Conservation (phyloP, 495 filamentous ascomycete species). For the Tuber melanosporum region DNA sequence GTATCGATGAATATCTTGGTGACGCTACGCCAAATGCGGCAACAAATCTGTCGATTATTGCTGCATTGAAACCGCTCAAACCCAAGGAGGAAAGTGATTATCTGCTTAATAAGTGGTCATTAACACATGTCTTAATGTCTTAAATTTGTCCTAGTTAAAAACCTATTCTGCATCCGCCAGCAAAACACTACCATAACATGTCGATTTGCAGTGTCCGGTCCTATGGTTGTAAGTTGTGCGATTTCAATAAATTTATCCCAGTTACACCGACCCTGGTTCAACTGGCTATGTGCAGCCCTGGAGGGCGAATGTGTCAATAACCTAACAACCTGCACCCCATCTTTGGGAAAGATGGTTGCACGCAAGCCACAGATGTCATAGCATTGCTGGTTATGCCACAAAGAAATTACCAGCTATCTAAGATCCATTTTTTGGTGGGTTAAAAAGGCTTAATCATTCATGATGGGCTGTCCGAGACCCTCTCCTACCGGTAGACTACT, state of each 20-base stretch:
- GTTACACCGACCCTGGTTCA: too few relatives aligned
- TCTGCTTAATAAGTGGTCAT: background rate
- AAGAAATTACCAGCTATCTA: background rate
- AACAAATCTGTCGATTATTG: background rate
- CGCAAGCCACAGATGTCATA: background rate
- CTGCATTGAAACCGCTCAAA: background rate
- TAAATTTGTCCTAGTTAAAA: too few relatives aligned
- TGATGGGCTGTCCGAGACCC: background rate
- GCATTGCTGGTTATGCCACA: background rate
- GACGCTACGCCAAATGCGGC: background rate
- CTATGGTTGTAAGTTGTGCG: too few relatives aligned
- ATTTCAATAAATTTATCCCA: too few relatives aligned
- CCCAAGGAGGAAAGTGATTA: background rate
- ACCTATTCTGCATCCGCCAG: too few relatives aligned
- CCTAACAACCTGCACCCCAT: background rate
- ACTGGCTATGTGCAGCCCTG: too few relatives aligned
- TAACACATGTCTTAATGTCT: background rate
- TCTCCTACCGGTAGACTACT: background rate
- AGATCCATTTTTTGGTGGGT: background rate
- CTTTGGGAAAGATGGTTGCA: background rate
- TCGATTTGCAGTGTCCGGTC: background rate
- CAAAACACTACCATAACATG: too few relatives aligned
- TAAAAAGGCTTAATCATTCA: background rate
- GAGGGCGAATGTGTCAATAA: too few relatives aligned
- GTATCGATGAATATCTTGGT: background rate